Base-by-base conservation (phyloP, 2,329 filamentous ascomycete genomes). In the Leptographium galeiforme region DNA sequence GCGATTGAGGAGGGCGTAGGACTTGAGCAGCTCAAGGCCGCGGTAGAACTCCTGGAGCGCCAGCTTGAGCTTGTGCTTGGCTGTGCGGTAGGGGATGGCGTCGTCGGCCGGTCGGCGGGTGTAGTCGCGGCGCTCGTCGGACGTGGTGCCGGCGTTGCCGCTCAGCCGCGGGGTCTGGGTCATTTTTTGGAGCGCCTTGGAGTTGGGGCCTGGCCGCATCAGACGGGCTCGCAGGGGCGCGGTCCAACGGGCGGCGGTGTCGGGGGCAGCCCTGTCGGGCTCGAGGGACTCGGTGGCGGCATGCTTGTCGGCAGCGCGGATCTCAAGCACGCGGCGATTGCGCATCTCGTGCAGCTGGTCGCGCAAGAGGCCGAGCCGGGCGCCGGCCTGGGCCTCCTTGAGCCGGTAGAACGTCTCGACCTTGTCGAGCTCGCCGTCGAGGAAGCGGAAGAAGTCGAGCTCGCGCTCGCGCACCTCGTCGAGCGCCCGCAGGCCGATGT, bases 11-110 rank as follows among this genome's bases (percentile, higher is more conserved):
- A 95, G 71, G 1, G 89, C 85, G 62, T 95, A 98, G 0, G 88
- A 87, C 69, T 96, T 97, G 55, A 98, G 76, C 47, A 97, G 72
- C 65, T 98, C 93, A 14, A 98, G 75, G 0, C 87, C 85, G 19
- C 91, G 84, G 65, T 98, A 97, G 65, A 89, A 95, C 66, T 97
- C 93, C 62, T 95, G 87, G 50, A 97, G 68, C 0, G 93, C 93
- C 48, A 88, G 72, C 68, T 97, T 97, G 53, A 98, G 75, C 69
- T 96, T 95, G 56, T 85, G 78, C 69, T 95, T 97, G 1, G 93
- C 93, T 2, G 84, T 83, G 32, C 87, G 79, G 68, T 97, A 95
- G 0, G 90, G 79, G 0, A 96, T 85, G 41, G 82, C 79, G 36
- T 84, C 72, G 41, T 73, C 66, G 2, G 57, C 57, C 1, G 75